A percentile compares a stretch with the other conserved stretches of the same genome.
Evolutionary conservation across 306 rosid species (phyloP).

Genomic region (Quillaja saponaria): DNA sequence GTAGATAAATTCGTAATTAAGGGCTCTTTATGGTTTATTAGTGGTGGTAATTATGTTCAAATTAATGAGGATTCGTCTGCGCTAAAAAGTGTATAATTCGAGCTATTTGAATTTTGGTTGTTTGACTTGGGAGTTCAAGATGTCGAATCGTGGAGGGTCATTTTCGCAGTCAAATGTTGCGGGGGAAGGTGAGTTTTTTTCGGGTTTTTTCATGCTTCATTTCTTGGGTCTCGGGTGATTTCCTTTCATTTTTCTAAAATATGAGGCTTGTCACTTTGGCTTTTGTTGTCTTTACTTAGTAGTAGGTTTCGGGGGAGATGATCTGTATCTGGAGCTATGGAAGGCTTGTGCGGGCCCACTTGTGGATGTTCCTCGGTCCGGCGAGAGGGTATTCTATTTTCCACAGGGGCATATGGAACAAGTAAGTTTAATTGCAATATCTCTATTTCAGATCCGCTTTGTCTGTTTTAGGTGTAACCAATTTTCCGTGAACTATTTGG

Average conservation of each 20-base stretch:
- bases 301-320: conserved; percentile 48
- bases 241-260: background rate
- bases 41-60: conserved; percentile 1
- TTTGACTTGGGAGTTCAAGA: conserved; percentile 49
- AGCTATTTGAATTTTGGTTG: conserved; percentile 7
- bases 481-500: background rate
- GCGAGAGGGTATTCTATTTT: conserved; percentile 74
- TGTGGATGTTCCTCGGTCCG: conserved; percentile 67
- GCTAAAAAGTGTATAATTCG: conserved; percentile 7
- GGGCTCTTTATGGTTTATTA: conserved; percentile 15
- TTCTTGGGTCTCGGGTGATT: background rate
- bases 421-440: conserved; percentile 39
- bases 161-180: conserved; percentile 45
- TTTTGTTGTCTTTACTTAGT: background rate
- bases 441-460: conserved; percentile 27
- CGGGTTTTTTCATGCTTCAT: background rate
- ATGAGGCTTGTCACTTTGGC: background rate
- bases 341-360: conserved; percentile 85
- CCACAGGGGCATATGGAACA: conserved; percentile 99
- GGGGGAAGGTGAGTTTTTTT: conserved; percentile 53
- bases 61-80: conserved; percentile 34
- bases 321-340: conserved; percentile 72
- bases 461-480: conserved; percentile 1
- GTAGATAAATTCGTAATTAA: conserved; percentile 9
- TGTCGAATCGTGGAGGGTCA: conserved; percentile 66